Evolutionary conservation across 768 basidiomycete genomes (phyloP), one percentile per base, ranked within the genome.

Genomic region (Trametes punicea): DNA sequence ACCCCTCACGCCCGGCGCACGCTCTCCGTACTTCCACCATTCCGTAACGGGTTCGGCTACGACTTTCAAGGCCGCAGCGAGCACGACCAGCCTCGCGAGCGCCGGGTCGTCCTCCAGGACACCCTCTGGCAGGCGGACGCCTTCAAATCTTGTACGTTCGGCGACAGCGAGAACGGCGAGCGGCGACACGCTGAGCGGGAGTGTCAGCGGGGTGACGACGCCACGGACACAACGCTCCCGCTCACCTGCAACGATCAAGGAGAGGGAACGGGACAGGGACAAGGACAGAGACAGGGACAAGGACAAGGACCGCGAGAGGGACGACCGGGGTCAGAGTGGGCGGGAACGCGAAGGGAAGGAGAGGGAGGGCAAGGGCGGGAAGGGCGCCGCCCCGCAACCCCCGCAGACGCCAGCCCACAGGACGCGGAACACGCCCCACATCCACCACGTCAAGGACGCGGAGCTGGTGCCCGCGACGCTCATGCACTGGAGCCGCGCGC

Each of bases 401-500:
- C 15, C 42, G 21, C 31, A 41, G 20, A 61, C 46, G n/a, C 56
- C 70, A 15, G 62, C 72, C 55, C 74, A 66, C 26, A 76, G 73
- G 34, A 62, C 71, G n/a, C 75, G 80, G 11, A 69, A 70, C 18
- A 80, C 70, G 5, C 88, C 88, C 2, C 79, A 78, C 20, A 67
- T 90, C 10, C 84, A 85, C 1, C 79, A 87, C 61, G 80, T 77
- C 48, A 78, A 80, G 64, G 78, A 87, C 38, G 81, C 75, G 5
- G 75, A 80, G 47, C 73, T 74, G 30, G 84, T 82, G 0, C 84
- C 91, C 1, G 81, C 87, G 46, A 89, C 90, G 0, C 74, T 79
- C 33, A 90, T 92, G 85, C 85, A 93, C 69, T 93, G 91, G 91
- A 88, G 87, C 66, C 78, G 79, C 50, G 91, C 91, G 0, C 89